These are phyloP conservation scores for Thelonectria rubi DNA, from an alignment of 2,329 filamentous ascomycete genomes.

Conservation along the genomic window DNA sequence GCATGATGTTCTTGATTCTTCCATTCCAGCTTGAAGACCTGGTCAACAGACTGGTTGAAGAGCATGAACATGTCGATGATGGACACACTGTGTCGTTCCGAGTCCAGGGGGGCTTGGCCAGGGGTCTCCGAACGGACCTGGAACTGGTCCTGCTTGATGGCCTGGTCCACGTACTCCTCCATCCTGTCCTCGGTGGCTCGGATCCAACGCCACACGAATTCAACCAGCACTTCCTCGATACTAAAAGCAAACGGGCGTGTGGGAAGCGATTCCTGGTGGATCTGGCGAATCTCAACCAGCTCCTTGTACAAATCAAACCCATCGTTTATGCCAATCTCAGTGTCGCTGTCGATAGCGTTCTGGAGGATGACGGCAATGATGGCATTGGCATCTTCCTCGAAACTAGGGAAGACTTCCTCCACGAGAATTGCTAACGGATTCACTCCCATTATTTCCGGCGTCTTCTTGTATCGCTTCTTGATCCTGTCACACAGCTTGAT, in stretches of 20 bases:
- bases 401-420: constrained; percentile 85
- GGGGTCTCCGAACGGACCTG: constrained; percentile 73
- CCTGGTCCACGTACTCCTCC: constrained; percentile 85
- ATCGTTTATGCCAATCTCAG: constrained; percentile 87
- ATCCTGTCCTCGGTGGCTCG: constrained; percentile 81
- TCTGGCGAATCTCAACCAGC: constrained; percentile 82
- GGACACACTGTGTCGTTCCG: constrained; percentile 90
- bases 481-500: constrained; percentile 88
- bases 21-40: constrained; percentile 88
- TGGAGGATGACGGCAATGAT: constrained; percentile 84
- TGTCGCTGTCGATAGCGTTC: constrained; percentile 71
- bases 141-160: constrained; percentile 90
- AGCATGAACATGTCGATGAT: constrained; percentile 93
- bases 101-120: constrained; percentile 73
- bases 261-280: constrained; percentile 80
- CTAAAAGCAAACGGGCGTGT: constrained; percentile 82
- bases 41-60: constrained; percentile 91
- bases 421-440: constrained; percentile 75
- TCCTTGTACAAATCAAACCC: constrained; percentile 94
- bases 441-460: constrained; percentile 84
- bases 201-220: constrained; percentile 98
- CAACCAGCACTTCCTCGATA: constrained; percentile 84
- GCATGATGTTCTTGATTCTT: constrained; percentile 93
- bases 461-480: constrained; percentile 89
- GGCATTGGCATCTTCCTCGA: constrained; percentile 87